Base-by-base conservation (phyloP, 345 rosid species). In the Populus deltoides region DNA sequence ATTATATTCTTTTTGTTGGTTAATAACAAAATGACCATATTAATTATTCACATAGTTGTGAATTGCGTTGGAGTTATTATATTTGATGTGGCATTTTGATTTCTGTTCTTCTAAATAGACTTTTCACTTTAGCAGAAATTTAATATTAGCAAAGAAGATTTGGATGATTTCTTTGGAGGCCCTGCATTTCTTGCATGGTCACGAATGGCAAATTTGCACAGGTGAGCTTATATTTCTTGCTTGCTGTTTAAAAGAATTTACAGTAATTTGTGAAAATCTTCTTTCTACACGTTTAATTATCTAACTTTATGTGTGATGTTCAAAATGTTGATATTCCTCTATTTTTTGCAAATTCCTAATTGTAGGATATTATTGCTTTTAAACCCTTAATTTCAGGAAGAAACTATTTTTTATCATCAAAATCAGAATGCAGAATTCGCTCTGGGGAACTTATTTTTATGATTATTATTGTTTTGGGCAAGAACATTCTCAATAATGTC, bases 161-260 rank as follows among this genome's bases (percentile, higher is more conserved):
- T 91, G 87, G 90, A 86, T 83, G 86, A 86, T 80, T 89, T 91
- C 83, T 91, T 91, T 78, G 92, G 93, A 67, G 95, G 95, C 35
- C 95, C 95, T 71, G 95, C 89, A 76, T 91, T 91, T 88, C 91
- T 91, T 68, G 91, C 95, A 27, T 89, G 95, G 95, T 89, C 90
- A 43, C 92, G 92, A 38, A 91, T 89, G 93, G 90, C 83, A 81
- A 91, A 91, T 81, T 83, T 91, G 82, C 93, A 89, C n/a, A 79
- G 92, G 95, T 89, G 61, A 85, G 88, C 67, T 75, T 70, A 10
- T 57, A 12, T 71, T 65, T 63, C 72, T 81, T 69, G 68, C 55
- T 66, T 68, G 45, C 67, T 69, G 66, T 75, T 49, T 43, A 59
- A 22, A 67, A 65, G 41, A 68, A 31, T 65, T 71, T 62, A 27